Base-by-base conservation (phyloP, 2,329 filamentous ascomycete genomes). In the Monosporascus sp. region DNA sequence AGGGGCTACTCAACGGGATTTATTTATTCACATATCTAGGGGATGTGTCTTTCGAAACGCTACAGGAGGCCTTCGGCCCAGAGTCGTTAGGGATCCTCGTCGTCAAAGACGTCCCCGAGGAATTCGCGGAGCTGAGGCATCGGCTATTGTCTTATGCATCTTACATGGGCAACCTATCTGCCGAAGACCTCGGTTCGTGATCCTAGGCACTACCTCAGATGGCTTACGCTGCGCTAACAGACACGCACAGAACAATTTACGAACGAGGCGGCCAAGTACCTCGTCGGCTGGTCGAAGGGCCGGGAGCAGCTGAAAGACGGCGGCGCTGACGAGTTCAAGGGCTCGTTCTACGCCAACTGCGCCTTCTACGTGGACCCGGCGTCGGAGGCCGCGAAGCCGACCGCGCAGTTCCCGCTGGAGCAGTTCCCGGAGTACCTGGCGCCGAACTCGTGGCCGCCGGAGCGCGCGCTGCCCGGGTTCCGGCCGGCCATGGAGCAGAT, bases 31-130 rank as follows among this genome's bases (percentile, higher is more conserved):
- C 31, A 5, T 48, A 38, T 51, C 43, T 58, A 89, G 87, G 84
- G 20, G 80, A 79, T 53, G 78, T 93, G 46, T 78, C 87, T 0
- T 87, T 90, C 50, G 79, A 82, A 52, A 81, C 81, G 0, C 78
- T 94, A 11, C 82, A 89, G 63, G 72, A 87, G 61, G 94, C 94
- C 0, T 97, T 99, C 68, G 94, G 94, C 0, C 91, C 92, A 1
- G 84, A 89, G 26, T 96, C 91, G 2, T 77, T 97, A 14, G 94
- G 94, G 0, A 96, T 99, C 50, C 86, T 99, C 52, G 76, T 97
- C n/a, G 92, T 99, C 48, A 91, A 88, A 67, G 89, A 91, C 67
- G 82, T 97, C 0, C 89, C 91, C 0, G 58, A 78, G 6, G 77
- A 83, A 50, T 99, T 96, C 63, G 71, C 80, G 15, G 72, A 79